Evolutionary conservation across 306 rosid species (phyloP), one percentile per base, ranked within the genome.

Genomic region (Trichosanthes cucumerina): DNA sequence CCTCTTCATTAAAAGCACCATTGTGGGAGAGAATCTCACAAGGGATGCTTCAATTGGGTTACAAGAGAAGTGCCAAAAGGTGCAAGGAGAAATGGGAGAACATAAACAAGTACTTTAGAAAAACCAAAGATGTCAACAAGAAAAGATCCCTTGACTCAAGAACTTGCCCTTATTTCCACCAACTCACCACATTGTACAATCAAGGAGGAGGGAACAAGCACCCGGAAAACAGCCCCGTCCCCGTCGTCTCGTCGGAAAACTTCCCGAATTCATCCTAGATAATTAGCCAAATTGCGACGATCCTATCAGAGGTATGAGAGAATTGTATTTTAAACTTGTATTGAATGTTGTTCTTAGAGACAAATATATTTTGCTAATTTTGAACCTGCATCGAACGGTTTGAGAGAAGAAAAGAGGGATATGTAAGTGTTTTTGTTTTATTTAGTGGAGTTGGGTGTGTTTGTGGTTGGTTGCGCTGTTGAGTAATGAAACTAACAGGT

Each of bases 81-180:
- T 93, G 98, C 79, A 93, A 93, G 54, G 98, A 93, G 76, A 93
- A 93, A 52, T 93, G 97, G 98, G 98, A 93, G 83, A 93, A 93
- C 83, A 91, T 93, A 53, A 93, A 91, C 76, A 93, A 93, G 83
- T 93, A 93, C 85, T 91, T 90, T 56, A 91, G 96, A 43, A 93
- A 93, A 79, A 93, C 98, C 2, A 93, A 89, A 71, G 86, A 91
- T 76, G 83, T 73, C 15, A 84, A 84, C 63, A 93, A 87, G 87
- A 93, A 90, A 79, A 91, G 98, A 88, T 87, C 97, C 1, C 31
- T 88, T 47, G 92, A 91, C 18, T 91, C 97, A 5, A 90, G 97
- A 83, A 93, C 98, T 4, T 93, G 98, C 79, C 98, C 98, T 33
- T 93, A 93, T 83, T 93, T 91, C 74, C 90, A 90, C 79, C 96